These are phyloP conservation scores for Coffea humblotiana DNA, from an alignment of 305 asterid species.

Conservation along the genomic window DNA sequence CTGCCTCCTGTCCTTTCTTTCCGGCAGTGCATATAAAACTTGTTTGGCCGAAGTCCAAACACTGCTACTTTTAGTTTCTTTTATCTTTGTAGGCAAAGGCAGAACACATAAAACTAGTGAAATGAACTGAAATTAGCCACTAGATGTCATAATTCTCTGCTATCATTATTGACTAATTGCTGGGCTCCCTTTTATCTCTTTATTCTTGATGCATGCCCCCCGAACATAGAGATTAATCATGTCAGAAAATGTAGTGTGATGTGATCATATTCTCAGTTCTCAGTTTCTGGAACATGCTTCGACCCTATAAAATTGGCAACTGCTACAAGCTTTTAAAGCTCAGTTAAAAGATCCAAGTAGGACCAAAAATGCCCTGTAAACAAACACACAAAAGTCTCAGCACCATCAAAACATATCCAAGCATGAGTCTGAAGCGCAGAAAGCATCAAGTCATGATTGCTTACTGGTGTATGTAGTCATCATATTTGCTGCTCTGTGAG, in stretches of 20 bases:
- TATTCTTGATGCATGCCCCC: neutral
- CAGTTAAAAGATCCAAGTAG: neutral
- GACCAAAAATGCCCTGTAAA: neutral
- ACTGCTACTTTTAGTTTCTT: neutral
- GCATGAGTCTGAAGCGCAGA: slow-evolving; percentile 32
- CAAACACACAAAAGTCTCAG: neutral
- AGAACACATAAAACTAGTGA: neutral
- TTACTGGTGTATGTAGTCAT: slow-evolving; percentile 14
- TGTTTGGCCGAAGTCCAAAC: neutral
- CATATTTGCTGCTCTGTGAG: slow-evolving; percentile 12
- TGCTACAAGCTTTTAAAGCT: slow-evolving; percentile 5
- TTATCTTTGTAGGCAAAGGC: neutral
- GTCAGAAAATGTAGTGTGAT: slow-evolving; percentile 8
- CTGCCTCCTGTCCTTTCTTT: too few relatives aligned
- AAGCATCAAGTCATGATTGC: slow-evolving; percentile 22
- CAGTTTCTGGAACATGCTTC: slow-evolving; percentile 13
- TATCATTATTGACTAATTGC: neutral
- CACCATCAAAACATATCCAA: slow-evolving; percentile 26
- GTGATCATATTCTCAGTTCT: slow-evolving; percentile 14
- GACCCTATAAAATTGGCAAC: slow-evolving; percentile 15
- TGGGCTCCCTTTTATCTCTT: neutral
- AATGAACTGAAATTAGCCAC: neutral
- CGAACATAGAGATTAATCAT: neutral
- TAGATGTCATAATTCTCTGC: neutral
- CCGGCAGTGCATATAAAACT: neutral